Evolutionary conservation across 192 early-diverging fungal species (phyloP), one percentile per base, ranked within the genome.

Genomic region (Glomus cerebriforme): DNA sequence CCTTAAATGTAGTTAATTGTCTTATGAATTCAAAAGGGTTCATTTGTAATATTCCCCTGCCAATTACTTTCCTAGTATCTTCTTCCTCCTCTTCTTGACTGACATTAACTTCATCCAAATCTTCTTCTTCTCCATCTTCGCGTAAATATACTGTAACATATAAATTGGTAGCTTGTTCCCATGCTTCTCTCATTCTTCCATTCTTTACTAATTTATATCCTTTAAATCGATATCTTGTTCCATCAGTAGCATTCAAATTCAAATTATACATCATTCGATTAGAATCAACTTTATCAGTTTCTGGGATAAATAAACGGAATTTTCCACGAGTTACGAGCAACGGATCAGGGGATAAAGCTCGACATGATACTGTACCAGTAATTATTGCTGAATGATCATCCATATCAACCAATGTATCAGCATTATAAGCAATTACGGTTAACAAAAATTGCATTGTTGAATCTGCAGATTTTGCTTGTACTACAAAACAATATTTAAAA

Each of bases 331-430:
- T 80, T 17, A 86, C 78, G 62, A 84, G 80, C 78, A 86, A 81
- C 60, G 85, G 85, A 73, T 86, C 77, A 7, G 82, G 83, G 1
- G 85, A 86, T 19, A 86, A 8, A n/a, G 85, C 85, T 45, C 85
- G 80, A 80, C 85, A 86, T 22, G 81, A 81, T 29, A 86, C 79
- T 1, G 85, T 86, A 43, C 85, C 85, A 24, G 73, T 68, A 62
- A 86, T 81, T 3, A 76, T 58, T 19, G 85, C 83, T 8, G 67
- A 59, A 66, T 85, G 80, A 39, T 84, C 75, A 3, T 82, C 81
- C 9, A 63, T 34, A 29, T 79, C 71, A 63, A 81, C 49, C 27
- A 85, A 78, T 59, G 80, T 81, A 3, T 83, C 78, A 19, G 80
- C 67, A 22, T 81, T 79, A 4, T 78, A 77, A 4, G 81, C 79